These are phyloP conservation scores for Candida railenensis DNA, from an alignment of 805 yeast genomes.

Conservation along the genomic window DNA sequence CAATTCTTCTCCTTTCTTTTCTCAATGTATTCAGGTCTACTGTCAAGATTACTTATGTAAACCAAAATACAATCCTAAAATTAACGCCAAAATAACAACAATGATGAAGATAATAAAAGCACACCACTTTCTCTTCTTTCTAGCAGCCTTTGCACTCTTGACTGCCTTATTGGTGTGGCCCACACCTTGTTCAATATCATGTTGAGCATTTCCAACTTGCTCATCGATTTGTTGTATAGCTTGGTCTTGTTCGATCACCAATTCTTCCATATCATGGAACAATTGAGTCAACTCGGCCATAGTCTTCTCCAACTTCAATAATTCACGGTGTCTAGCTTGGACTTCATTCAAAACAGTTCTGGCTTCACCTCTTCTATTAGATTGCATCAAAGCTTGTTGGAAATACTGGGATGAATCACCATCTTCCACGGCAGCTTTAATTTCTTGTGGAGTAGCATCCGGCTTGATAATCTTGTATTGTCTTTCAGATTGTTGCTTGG, in stretches of 20 bases:
- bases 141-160: slow-evolving; percentile 80
- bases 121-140: slow-evolving; percentile 90
- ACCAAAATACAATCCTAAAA: slow-evolving; percentile 62
- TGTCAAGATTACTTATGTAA: slow-evolving; percentile 2
- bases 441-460: slow-evolving; percentile 79
- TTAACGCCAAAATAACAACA: slow-evolving; percentile 63
- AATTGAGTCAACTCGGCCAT: slow-evolving; percentile 94
- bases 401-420: slow-evolving; percentile 84
- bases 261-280: slow-evolving; percentile 93
- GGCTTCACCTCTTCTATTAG: slow-evolving; percentile 92
- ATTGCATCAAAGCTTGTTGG: slow-evolving; percentile 85
- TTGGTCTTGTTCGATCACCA: slow-evolving; percentile 94
- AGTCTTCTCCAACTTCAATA: slow-evolving; percentile 90
- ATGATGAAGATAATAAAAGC: slow-evolving; percentile 60
- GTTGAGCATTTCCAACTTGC: slow-evolving; percentile 79
- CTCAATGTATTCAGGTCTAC: not conserved
- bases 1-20: not conserved
- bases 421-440: slow-evolving; percentile 81
- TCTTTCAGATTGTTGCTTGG: slow-evolving; percentile 84
- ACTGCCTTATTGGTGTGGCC: slow-evolving; percentile 93
- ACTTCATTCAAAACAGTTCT: slow-evolving; percentile 94
- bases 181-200: slow-evolving; percentile 89
- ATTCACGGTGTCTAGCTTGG: slow-evolving; percentile 91
- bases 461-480: slow-evolving; percentile 91
- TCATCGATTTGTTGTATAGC: slow-evolving; percentile 80